These are phyloP conservation scores for Trypanosoma scelopori DNA, from an alignment of 208 protist genomes.

Conservation along the genomic window DNA sequence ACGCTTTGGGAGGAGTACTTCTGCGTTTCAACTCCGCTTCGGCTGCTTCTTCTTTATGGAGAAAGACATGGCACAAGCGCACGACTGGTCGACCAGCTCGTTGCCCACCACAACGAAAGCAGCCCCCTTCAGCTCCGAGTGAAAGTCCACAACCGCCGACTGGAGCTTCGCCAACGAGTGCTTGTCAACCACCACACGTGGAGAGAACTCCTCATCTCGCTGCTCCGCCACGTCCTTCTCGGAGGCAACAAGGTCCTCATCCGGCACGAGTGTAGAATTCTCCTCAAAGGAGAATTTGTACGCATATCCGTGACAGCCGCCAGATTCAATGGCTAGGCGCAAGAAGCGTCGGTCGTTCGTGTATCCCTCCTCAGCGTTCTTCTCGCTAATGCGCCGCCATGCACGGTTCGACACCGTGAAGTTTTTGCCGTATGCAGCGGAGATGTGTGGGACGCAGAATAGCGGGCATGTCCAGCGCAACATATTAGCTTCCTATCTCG, in stretches of 20 bases:
- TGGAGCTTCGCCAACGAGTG: constrained; percentile 70
- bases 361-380: constrained; percentile 80
- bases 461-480: constrained; percentile 16
- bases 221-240: constrained; percentile 48
- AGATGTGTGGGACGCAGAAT: constrained; percentile 25
- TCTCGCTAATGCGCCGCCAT: constrained; percentile 72
- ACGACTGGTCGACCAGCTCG: constrained; percentile 86
- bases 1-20: too few relatives aligned
- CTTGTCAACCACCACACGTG: constrained; percentile 74
- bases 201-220: constrained; percentile 36
- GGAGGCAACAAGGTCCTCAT: constrained; percentile 69
- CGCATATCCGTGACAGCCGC: constrained; percentile 87
- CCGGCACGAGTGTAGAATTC: constrained; percentile 34
- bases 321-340: constrained; percentile 82
- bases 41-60: constrained; percentile 51
- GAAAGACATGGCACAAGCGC: constrained; percentile 90
- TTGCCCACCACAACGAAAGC: constrained; percentile 90
- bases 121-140: constrained; percentile 87
- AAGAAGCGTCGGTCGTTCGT: constrained; percentile 70
- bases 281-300: constrained; percentile 89
- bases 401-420: constrained; percentile 68
- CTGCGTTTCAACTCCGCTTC: background rate
- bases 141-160: constrained; percentile 76
- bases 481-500: constrained; percentile 11
- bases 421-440: constrained; percentile 68